A percentile compares a stretch with the other conserved stretches of the same genome.
Evolutionary conservation across 768 basidiomycete species (phyloP).

Genomic region (Phylloporus sp.): DNA sequence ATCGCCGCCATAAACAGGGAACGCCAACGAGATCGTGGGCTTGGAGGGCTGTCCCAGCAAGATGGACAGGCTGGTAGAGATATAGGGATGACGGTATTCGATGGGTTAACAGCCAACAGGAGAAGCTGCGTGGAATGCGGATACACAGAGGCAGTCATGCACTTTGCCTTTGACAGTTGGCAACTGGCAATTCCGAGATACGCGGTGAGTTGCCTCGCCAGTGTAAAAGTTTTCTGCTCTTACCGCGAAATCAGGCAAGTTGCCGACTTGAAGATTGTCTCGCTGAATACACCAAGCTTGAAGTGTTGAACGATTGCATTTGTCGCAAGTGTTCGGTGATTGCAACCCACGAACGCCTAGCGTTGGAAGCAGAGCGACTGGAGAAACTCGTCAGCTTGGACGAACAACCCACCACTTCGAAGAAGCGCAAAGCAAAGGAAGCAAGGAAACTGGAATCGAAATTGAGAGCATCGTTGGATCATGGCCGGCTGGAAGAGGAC

Average conservation of each 20-base stretch:
- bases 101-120: slow-evolving; percentile 86
- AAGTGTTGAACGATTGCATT: slow-evolving; percentile 84
- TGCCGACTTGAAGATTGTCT: slow-evolving; percentile 81
- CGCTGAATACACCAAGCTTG: slow-evolving; percentile 82
- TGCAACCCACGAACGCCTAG: slow-evolving; percentile 64
- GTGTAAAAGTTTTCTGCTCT: slow-evolving; percentile 7
- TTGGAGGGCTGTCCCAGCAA: slow-evolving; percentile 48
- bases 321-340: slow-evolving; percentile 88
- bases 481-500: slow-evolving; percentile 80
- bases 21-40: slow-evolving; percentile 61
- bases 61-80: slow-evolving; percentile 27
- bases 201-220: slow-evolving; percentile 40
- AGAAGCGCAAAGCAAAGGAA: slow-evolving; percentile 72
- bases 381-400: slow-evolving; percentile 32
- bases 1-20: slow-evolving; percentile 68
- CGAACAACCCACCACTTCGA: slow-evolving; percentile 54
- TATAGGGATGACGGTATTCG: slow-evolving; percentile 70
- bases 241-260: slow-evolving; percentile 39
- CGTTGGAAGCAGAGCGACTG: slow-evolving; percentile 56
- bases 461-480: slow-evolving; percentile 59
- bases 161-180: slow-evolving; percentile 83
- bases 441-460: slow-evolving; percentile 57
- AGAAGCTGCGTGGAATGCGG: slow-evolving; percentile 86
- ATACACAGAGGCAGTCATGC: slow-evolving; percentile 93
- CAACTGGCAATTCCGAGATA: slow-evolving; percentile 69